Evolutionary conservation across 768 basidiomycete genomes (phyloP).

Genomic region (Pholiota microspora): DNA sequence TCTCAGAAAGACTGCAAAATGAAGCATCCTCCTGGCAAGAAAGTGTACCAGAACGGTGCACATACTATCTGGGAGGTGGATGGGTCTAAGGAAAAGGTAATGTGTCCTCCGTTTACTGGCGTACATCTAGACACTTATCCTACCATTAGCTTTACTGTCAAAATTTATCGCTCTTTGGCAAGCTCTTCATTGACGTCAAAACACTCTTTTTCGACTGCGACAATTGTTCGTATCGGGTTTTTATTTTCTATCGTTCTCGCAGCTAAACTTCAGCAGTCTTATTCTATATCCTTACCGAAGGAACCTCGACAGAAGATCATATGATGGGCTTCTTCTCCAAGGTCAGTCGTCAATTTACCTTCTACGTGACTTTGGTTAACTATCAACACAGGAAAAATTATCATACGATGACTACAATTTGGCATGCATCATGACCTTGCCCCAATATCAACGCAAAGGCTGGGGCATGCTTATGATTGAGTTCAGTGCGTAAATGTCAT

Average conservation of each 20-base stretch:
- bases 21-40: constrained; percentile 79
- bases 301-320: constrained; percentile 73
- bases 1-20: constrained; percentile 63
- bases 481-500: constrained; percentile 87
- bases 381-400: constrained; percentile 70
- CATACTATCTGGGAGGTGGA: constrained; percentile 96
- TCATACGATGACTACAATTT: constrained; percentile 98
- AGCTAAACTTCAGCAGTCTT: constrained; percentile 50
- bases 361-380: background rate
- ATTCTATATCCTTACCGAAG: constrained; percentile 92
- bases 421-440: constrained; percentile 93
- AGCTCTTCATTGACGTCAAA: constrained; percentile 98
- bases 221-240: constrained; percentile 56
- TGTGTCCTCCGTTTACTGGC: constrained; percentile 13
- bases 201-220: constrained; percentile 90
- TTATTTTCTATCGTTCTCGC: background rate
- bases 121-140: background rate
- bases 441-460: constrained; percentile 86
- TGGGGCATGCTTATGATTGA: constrained; percentile 97
- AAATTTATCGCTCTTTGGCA: constrained; percentile 92
- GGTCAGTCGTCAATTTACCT: constrained; percentile 25
- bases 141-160: constrained; percentile 85
- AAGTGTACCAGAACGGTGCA: constrained; percentile 88
- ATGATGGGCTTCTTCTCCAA: constrained; percentile 76
- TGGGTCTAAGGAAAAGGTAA: constrained; percentile 79